Evolutionary conservation across 306 rosid species (phyloP).

Genomic region (Vigna angularis): DNA sequence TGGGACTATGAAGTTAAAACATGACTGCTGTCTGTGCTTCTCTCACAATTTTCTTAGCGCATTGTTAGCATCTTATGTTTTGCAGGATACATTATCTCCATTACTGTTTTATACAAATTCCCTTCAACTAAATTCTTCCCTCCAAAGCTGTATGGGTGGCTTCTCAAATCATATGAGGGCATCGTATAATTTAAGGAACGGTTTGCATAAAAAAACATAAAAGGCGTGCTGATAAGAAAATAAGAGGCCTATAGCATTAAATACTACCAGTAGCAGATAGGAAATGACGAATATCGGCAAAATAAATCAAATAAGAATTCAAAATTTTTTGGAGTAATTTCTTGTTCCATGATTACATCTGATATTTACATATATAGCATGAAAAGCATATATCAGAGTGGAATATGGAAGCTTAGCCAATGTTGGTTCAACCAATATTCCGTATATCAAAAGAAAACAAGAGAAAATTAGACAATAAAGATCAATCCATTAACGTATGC

Average conservation of each 20-base stretch:
- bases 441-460: neutral
- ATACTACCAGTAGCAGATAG: neutral
- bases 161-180: neutral
- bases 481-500: slow-evolving; percentile 58
- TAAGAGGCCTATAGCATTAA: neutral
- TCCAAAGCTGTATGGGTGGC: neutral
- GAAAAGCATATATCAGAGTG: neutral
- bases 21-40: neutral
- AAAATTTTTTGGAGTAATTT: slow-evolving; percentile 11
- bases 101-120: neutral
- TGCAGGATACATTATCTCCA: neutral
- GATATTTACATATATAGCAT: neutral
- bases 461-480: neutral
- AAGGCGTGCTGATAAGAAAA: neutral
- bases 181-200: neutral
- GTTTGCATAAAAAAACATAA: neutral
- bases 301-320: slow-evolving; percentile 2
- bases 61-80: neutral
- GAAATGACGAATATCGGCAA: neutral
- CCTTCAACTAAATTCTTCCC: neutral
- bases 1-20: neutral
- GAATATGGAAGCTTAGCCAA: slow-evolving; percentile 4
- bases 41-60: neutral
- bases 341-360: neutral
- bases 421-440: slow-evolving; percentile 20